Conservation (phyloP, 2,329 filamentous ascomycete species). For the Phoma sp. region DNA sequence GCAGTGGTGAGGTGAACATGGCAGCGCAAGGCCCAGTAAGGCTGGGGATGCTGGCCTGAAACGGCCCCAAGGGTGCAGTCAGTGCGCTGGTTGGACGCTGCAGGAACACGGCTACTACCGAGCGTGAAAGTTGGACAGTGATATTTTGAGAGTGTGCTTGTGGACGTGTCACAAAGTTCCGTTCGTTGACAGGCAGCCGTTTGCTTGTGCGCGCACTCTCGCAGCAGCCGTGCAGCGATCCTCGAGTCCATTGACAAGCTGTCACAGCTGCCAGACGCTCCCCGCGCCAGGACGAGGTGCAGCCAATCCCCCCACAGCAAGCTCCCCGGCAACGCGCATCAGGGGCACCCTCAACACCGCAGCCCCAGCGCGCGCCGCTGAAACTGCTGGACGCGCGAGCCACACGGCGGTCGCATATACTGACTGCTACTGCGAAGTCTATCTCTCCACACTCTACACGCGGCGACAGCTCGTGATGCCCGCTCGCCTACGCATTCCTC, state of each 20-base stretch:
- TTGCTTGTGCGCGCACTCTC: not conserved
- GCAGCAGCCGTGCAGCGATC: not conserved
- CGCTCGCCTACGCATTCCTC: conserved; percentile 31
- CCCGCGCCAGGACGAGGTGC: not conserved
- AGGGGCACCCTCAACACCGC: conserved; percentile 10
- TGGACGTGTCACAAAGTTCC: conserved; percentile 6
- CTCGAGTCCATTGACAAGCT: conserved; percentile 4
- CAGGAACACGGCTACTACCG: conserved; percentile 9
- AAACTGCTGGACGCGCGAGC: conserved; percentile 1
- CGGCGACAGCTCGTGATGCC: conserved; percentile 39
- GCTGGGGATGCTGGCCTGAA: conserved; percentile 4
- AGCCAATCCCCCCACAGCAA: conserved; percentile 12
- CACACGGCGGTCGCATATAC: not conserved
- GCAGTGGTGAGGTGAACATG: not conserved
- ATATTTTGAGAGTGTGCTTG: not conserved
- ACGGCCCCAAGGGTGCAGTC: not conserved
- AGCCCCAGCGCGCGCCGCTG: conserved; percentile 3
- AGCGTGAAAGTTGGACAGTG: not conserved
- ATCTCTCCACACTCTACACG: not conserved
- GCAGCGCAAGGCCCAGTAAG: not conserved
- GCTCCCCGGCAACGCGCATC: conserved; percentile 5
- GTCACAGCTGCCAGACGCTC: not conserved
- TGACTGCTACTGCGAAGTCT: too few species aligned
- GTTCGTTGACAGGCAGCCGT: not conserved
- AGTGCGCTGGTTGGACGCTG: not conserved